Conservation (phyloP, 208 protist species). For the Wallacemonas sp. region DNA sequence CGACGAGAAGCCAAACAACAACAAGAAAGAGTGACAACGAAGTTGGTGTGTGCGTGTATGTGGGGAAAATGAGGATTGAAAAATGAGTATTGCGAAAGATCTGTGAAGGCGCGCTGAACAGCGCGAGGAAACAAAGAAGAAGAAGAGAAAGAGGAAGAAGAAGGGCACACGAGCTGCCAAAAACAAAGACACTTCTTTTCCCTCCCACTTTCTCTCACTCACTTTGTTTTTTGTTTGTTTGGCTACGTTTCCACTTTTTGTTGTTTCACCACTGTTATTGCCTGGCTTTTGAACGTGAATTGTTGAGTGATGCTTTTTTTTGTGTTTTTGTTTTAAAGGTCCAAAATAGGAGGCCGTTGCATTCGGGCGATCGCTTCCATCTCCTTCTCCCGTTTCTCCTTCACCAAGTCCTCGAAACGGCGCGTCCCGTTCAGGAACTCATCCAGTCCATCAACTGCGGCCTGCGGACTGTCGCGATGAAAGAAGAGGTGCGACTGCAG, state of each 20-base stretch:
- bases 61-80: no score
- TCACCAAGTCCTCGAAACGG: conserved; percentile 57
- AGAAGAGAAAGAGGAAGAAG: no score
- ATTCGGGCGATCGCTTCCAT: conserved; percentile 13
- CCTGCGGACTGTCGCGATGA: conserved; percentile 70
- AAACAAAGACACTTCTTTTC: no score
- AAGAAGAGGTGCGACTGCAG: conserved; percentile 95
- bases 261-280: background rate
- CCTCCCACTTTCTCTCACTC: background rate
- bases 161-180: no score
- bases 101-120: no score
- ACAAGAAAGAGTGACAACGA: no score
- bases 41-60: no score
- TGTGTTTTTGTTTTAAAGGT: conserved; percentile 1
- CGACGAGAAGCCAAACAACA: no score
- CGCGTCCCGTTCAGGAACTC: conserved; percentile 42
- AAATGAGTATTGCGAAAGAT: no score
- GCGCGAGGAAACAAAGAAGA: no score
- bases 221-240: background rate
- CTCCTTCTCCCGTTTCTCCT: conserved; percentile 43
- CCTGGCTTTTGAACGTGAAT: no score
- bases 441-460: conserved; percentile 42
- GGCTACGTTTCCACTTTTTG: background rate
- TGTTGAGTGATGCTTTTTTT: background rate
- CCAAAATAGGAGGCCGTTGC: conserved; percentile 2